Conservation (phyloP, 495 filamentous ascomycete genomes). For the Aspergillus avenaceus region DNA sequence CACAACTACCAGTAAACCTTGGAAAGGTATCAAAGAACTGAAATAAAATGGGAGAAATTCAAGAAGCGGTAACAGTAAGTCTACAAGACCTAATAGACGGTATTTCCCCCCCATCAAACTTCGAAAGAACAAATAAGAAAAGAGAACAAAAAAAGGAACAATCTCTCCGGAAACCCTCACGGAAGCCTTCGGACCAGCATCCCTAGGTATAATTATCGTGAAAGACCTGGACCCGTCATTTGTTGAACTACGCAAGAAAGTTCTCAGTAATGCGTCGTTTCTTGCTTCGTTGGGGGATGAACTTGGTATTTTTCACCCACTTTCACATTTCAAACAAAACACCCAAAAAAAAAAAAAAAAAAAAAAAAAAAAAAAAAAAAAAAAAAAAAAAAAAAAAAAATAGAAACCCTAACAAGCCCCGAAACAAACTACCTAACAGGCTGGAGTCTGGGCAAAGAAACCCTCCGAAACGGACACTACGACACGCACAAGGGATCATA, state of each 20-base stretch:
- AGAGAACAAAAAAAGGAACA: slow-evolving; percentile 44
- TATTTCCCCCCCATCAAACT: slow-evolving; percentile 12
- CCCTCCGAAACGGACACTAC: slow-evolving; percentile 81
- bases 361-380: background rate
- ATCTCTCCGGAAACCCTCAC: slow-evolving; percentile 71
- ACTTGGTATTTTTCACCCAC: slow-evolving; percentile 55
- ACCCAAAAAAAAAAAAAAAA: background rate
- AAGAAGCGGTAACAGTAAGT: slow-evolving; percentile 53
- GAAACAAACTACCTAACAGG: slow-evolving; percentile 56
- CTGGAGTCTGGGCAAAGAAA: slow-evolving; percentile 90
- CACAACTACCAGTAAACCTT: too few relatives aligned
- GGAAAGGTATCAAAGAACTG: too few relatives aligned
- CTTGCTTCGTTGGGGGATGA: slow-evolving; percentile 72
- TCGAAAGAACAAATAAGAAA: background rate
- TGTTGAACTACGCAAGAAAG: slow-evolving; percentile 57
- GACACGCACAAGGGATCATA: slow-evolving; percentile 95
- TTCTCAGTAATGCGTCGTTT: slow-evolving; percentile 85
- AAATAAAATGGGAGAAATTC: too few relatives aligned
- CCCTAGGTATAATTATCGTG: slow-evolving; percentile 89
- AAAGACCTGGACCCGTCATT: slow-evolving; percentile 75
- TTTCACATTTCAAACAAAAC: too few relatives aligned
- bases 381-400: slow-evolving; percentile 2
- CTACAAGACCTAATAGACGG: slow-evolving; percentile 45
- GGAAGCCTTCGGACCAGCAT: slow-evolving; percentile 85
- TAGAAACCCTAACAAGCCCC: slow-evolving; percentile 43